Percentiles rank a stretch among this genome's conserved stretches.
Evolutionary conservation across 306 rosid species (phyloP).

Genomic region (Gillenia trifoliata): DNA sequence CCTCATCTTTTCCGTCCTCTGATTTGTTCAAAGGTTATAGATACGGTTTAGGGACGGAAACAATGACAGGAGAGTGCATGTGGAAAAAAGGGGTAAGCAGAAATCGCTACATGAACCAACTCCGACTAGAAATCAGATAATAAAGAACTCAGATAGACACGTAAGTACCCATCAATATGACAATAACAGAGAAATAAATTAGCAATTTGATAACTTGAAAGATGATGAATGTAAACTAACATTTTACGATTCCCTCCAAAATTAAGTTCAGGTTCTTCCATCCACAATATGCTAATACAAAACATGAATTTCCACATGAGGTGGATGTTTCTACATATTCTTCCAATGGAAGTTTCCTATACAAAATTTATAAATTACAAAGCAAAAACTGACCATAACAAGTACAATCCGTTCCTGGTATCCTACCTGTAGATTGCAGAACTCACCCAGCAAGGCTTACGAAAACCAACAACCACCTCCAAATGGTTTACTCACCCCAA

Average conservation of each 20-base stretch:
- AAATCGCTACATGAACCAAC: too few species aligned
- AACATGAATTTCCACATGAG: constrained; percentile 17
- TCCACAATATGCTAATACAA: constrained; percentile 8
- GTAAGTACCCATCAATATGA: not conserved
- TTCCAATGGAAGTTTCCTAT: constrained; percentile 15
- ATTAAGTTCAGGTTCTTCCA: constrained; percentile 13
- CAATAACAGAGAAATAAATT: not conserved
- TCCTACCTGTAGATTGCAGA: constrained; percentile 16
- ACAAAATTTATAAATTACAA: constrained; percentile 26
- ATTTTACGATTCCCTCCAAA: constrained; percentile 14
- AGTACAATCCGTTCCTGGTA: constrained; percentile 27
- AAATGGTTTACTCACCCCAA: constrained; percentile 33
- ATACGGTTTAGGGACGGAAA: not conserved
- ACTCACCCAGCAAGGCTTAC: constrained; percentile 20
- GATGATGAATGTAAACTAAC: not conserved
- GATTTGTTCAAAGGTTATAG: not conserved
- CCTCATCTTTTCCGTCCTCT: not conserved
- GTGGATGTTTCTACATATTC: constrained; percentile 16
- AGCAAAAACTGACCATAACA: constrained; percentile 1
- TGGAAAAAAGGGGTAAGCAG: not conserved
- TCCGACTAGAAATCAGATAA: too few species aligned
- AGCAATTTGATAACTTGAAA: not conserved
- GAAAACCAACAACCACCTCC: constrained; percentile 33
- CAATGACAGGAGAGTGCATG: not conserved
- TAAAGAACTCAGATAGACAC: too few species aligned